These are phyloP conservation scores for Fusarium decemcellulare DNA, from an alignment of 2,329 filamentous ascomycete genomes.

Conservation along the genomic window DNA sequence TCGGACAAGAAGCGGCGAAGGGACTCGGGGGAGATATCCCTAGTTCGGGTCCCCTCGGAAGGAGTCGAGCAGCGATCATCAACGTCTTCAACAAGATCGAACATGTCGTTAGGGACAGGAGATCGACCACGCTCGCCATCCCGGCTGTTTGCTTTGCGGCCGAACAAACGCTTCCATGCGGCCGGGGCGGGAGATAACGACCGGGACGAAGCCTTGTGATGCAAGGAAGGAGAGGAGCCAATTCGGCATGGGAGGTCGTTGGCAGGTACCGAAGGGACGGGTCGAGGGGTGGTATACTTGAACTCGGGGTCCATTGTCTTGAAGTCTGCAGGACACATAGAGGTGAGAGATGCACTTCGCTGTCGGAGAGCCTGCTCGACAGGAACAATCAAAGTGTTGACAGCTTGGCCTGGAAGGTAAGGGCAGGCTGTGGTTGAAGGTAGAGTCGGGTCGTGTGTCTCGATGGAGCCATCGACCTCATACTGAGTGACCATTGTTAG, in stretches of 20 bases:
- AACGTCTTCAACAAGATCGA: conserved; percentile 21
- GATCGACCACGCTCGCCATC: conserved; percentile 54
- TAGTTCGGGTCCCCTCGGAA: conserved; percentile 60
- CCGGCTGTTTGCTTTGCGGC: conserved; percentile 55
- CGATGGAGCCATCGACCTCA: conserved; percentile 82
- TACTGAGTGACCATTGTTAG: conserved; percentile 70
- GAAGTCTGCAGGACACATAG: conserved; percentile 69
- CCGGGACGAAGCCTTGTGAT: conserved; percentile 58
- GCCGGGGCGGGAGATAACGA: conserved; percentile 64
- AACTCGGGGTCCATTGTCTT: conserved; percentile 85
- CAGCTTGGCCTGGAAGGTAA: conserved; percentile 86
- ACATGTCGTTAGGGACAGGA: conserved; percentile 45
- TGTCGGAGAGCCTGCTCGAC: conserved; percentile 72
- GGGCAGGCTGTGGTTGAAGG: conserved; percentile 86
- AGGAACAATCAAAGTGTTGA: conserved; percentile 89
- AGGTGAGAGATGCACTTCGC: conserved; percentile 77
- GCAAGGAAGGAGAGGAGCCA: conserved; percentile 50
- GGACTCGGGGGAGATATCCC: conserved; percentile 70
- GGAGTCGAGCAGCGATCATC: conserved; percentile 41
- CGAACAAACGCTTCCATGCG: conserved; percentile 67
- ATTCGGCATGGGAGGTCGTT: conserved; percentile 45
- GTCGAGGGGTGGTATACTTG: conserved; percentile 80
- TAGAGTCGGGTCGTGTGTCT: conserved; percentile 80
- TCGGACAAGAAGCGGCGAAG: conserved; percentile 66
- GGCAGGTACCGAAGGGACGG: conserved; percentile 58